Evolutionary conservation across 805 yeast species (phyloP).

Genomic region (Ogataea ramenticola): DNA sequence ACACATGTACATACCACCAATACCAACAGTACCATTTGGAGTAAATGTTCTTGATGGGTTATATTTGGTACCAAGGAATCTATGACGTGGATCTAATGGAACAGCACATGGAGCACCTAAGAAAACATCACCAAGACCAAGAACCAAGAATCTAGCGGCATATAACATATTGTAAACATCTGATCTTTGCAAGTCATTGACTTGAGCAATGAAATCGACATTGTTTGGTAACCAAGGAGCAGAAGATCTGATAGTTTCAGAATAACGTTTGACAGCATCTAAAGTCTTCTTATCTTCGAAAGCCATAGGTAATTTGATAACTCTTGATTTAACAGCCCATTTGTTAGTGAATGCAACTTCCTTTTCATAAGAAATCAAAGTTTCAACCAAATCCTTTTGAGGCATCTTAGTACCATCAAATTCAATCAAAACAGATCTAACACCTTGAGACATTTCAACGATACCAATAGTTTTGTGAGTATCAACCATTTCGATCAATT

Average conservation of each 20-base stretch:
- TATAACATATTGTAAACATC: slow-evolving; percentile 81
- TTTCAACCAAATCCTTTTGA: slow-evolving; percentile 56
- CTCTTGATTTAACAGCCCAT: slow-evolving; percentile 82
- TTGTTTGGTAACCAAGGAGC: slow-evolving; percentile 99
- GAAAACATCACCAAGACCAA: slow-evolving; percentile 96
- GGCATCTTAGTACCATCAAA: slow-evolving; percentile 56
- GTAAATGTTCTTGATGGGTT: slow-evolving; percentile 96
- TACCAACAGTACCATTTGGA: slow-evolving; percentile 95
- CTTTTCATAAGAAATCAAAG: slow-evolving; percentile 66
- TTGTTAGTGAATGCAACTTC: slow-evolving; percentile 66
- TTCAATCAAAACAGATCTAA: slow-evolving; percentile 87
- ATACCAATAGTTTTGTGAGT: slow-evolving; percentile 67
- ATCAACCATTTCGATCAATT: slow-evolving; percentile 66
- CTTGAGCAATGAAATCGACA: slow-evolving; percentile 88
- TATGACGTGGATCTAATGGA: slow-evolving; percentile 94
- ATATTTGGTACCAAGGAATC: slow-evolving; percentile 87
- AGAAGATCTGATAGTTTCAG: slow-evolving; percentile 83
- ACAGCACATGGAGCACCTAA: slow-evolving; percentile 98
- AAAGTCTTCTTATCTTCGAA: slow-evolving; percentile 88
- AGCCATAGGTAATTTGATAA: slow-evolving; percentile 88
- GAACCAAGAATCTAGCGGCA: slow-evolving; percentile 82
- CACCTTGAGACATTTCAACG: slow-evolving; percentile 96
- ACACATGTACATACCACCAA: slow-evolving; percentile 99
- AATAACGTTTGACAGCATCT: slow-evolving; percentile 84
- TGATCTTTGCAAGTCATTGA: slow-evolving; percentile 71